phyloP scores from a whole-genome alignment of 192 early-diverging fungal species.

The Entomortierella beljakovae region DNA sequence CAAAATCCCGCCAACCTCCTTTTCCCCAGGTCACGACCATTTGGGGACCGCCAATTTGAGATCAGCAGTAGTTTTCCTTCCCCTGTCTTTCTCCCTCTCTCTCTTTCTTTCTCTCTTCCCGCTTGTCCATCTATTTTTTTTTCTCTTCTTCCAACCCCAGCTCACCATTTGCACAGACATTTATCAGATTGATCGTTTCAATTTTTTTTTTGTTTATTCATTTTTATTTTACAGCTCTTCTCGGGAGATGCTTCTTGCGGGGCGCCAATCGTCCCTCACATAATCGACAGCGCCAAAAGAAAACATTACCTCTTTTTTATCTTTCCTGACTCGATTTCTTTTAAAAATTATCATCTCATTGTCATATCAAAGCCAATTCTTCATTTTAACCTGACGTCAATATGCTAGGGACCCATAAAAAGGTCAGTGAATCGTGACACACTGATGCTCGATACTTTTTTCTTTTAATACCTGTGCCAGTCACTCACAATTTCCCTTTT shows the following conservation, averaged over 20 bases:
- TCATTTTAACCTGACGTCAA: background rate
- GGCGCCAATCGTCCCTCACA: slow-evolving; percentile 13
- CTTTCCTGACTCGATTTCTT: background rate
- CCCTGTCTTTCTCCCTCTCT: background rate
- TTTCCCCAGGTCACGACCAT: background rate
- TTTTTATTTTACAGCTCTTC: slow-evolving; percentile 2
- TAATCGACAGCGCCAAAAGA: background rate
- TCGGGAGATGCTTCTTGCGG: slow-evolving; percentile 10
- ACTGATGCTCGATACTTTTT: too few relatives aligned
- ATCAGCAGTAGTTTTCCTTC: background rate
- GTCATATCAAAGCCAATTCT: background rate
- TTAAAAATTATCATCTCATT: background rate
- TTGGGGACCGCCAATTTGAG: background rate
- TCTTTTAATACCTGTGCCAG: background rate
- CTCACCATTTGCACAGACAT: background rate
- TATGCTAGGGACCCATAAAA: slow-evolving; percentile 5
- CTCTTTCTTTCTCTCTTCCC: background rate
- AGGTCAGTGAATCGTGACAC: slow-evolving; percentile 12
- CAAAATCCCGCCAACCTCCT: background rate
- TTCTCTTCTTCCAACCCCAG: background rate
- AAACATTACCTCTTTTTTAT: background rate
- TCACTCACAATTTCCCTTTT: background rate
- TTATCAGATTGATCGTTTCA: background rate
- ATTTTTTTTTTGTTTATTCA: background rate
- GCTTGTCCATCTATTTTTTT: background rate